These are phyloP conservation scores for Tolypocladium cylindrosporum DNA, from an alignment of 2,329 filamentous ascomycete species.

Conservation along the genomic window DNA sequence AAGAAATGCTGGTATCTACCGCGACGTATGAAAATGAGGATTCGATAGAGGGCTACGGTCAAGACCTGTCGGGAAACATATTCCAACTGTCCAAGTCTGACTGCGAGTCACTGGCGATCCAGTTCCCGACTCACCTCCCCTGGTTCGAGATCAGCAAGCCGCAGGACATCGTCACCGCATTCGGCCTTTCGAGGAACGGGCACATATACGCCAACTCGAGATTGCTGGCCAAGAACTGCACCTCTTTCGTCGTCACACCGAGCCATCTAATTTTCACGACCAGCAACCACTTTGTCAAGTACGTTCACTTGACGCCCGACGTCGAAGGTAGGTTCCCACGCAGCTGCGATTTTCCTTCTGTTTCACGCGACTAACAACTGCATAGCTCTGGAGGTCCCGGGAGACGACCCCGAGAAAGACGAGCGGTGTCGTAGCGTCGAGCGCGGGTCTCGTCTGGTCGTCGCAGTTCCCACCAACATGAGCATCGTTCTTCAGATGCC, in stretches of 20 bases:
- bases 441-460: constrained; percentile 76
- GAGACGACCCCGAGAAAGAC: constrained; percentile 82
- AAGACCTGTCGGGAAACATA: constrained; percentile 36
- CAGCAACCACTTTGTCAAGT: constrained; percentile 85
- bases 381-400: constrained; percentile 68
- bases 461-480: constrained; percentile 80
- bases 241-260: constrained; percentile 75
- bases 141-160: constrained; percentile 40
- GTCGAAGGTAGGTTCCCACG: constrained; percentile 44
- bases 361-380: constrained; percentile 10
- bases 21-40: constrained; percentile 20
- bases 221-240: constrained; percentile 75
- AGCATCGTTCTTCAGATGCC: constrained; percentile 89
- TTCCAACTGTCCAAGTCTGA: constrained; percentile 24
- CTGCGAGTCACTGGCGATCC: constrained; percentile 22
- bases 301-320: constrained; percentile 63
- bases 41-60: constrained; percentile 27
- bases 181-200: constrained; percentile 66
- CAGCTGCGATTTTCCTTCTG: neutral
- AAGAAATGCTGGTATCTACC: constrained; percentile 16
- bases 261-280: constrained; percentile 88
- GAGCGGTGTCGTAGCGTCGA: constrained; percentile 90
- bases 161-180: constrained; percentile 31
- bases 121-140: constrained; percentile 37
- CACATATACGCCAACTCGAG: constrained; percentile 68